A percentile compares a stretch with the other conserved stretches of the same genome.
Evolutionary conservation across 345 rosid genomes (phyloP).

Genomic region (Gossypium longicalyx): DNA sequence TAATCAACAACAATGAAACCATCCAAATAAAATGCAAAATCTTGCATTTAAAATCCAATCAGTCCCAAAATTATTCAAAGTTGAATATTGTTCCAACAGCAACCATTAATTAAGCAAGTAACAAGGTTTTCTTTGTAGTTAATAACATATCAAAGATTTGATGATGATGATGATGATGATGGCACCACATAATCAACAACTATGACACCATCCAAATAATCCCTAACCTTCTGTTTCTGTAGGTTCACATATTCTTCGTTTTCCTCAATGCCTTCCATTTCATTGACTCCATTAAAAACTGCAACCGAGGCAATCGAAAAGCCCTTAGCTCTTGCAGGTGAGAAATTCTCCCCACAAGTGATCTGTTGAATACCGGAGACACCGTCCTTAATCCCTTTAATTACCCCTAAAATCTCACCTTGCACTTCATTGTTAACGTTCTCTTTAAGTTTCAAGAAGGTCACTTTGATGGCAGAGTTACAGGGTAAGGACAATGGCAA

Average conservation of each 20-base stretch:
- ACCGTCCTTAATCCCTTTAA: slow-evolving; percentile 41
- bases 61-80: background rate
- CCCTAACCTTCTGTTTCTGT: slow-evolving; percentile 19
- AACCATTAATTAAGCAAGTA: background rate
- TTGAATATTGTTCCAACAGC: background rate
- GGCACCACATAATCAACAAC: slow-evolving; percentile 12
- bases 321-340: slow-evolving; percentile 33
- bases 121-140: background rate
- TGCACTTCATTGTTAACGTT: slow-evolving; percentile 32
- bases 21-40: background rate
- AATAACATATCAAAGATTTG: slow-evolving; percentile 27
- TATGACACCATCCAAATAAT: slow-evolving; percentile 12
- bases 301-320: background rate
- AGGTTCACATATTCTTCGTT: slow-evolving; percentile 7
- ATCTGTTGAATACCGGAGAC: slow-evolving; percentile 42
- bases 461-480: slow-evolving; percentile 41
- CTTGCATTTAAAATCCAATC: background rate
- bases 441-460: slow-evolving; percentile 61
- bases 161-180: background rate
- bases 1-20: background rate
- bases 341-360: slow-evolving; percentile 69
- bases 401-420: slow-evolving; percentile 46
- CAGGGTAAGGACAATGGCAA: slow-evolving; percentile 26
- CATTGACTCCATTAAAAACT: background rate
- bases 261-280: background rate